These are phyloP conservation scores for Ogataea glucozyma DNA, from an alignment of 805 yeast species.

Conservation along the genomic window DNA sequence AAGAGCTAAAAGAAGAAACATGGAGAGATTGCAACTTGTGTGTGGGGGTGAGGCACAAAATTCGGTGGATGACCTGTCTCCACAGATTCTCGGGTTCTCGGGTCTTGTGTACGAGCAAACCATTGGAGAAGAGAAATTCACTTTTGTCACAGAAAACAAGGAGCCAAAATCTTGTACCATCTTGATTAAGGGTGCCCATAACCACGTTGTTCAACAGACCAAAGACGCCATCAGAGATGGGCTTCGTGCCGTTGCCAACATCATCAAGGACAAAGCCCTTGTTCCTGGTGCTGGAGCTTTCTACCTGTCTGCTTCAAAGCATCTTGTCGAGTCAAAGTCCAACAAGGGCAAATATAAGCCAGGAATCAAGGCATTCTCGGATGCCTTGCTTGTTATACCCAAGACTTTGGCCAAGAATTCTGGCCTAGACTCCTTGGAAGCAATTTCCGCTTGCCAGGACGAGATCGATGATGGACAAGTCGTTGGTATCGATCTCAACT, in stretches of 20 bases:
- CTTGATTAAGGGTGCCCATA: conserved; percentile 90
- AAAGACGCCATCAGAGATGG: conserved; percentile 99
- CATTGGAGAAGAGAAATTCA: conserved; percentile 96
- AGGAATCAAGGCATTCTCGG: conserved; percentile 92
- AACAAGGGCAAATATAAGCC: conserved; percentile 84
- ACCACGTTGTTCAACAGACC: conserved; percentile 84
- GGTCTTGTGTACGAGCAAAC: conserved; percentile 91
- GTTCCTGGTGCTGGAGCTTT: conserved; percentile 98
- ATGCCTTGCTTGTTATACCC: conserved; percentile 87
- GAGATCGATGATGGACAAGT: conserved; percentile 76
- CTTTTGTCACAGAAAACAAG: conserved; percentile 86
- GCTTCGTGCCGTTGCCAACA: conserved; percentile 89
- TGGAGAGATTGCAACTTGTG: conserved; percentile 95
- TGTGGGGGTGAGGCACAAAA: conserved; percentile 98
- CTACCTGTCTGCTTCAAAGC: conserved; percentile 77
- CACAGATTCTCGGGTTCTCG: conserved; percentile 79
- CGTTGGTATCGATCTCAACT: conserved; percentile 85
- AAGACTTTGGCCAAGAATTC: conserved; percentile 91
- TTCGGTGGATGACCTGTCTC: conserved; percentile 88
- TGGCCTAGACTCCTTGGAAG: conserved; percentile 90
- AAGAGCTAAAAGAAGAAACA: conserved; percentile 97
- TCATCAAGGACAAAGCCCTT: conserved; percentile 77
- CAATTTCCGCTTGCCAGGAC: conserved; percentile 86
- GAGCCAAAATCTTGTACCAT: conserved; percentile 92
- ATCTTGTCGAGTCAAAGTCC: conserved; percentile 56